Base-by-base conservation (phyloP, 768 basidiomycete species). In the Boletus patriciae region DNA sequence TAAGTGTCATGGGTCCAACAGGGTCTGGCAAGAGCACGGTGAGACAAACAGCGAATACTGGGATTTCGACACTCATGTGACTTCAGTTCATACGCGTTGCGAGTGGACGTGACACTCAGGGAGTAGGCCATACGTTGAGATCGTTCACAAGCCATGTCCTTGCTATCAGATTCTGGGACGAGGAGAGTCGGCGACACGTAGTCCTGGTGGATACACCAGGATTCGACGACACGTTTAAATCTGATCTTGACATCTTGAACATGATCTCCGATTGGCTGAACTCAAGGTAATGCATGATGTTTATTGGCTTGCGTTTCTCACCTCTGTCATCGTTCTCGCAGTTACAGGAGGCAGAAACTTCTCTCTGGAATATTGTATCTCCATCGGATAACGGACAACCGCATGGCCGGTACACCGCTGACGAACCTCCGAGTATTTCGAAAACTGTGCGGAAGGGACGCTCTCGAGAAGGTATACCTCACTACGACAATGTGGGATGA, bases 401-500 rank as follows among this genome's bases (percentile, higher is more conserved):
- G 75, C 1, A 70, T 77, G 69, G 65, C 64, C 0, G 77, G 72
- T 19, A 62, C 71, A 1, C 64, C 73, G 0, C 48, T 68, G 25
- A 73, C 62, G 40, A 74, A 76, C 54, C 66, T 76, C 16, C 63
- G 61, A 5, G 64, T 74, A 61, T 76, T 78, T 46, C 46, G 37
- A 40, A 47, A 62, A 38, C 21, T 71, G 4, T 72, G 71, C 21
- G 70, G 73, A 55, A 18, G 53, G 54, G 47, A 63, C 57, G 47
- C 75, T 59, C 48, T 73, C n/a, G 57, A 58, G 1, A 70, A 70
- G 12, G 71, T 78, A 5, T 55, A 71, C 16, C 57, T 78, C 13
- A 70, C 66, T 13, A 74, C 77, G 2, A 76, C 76, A 16, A 76
- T 74, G 71, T 78, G 76, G 76, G 72, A 72, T 57, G 65, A 65